Conservation (phyloP, 768 basidiomycete species). For the Collybia sordida region DNA sequence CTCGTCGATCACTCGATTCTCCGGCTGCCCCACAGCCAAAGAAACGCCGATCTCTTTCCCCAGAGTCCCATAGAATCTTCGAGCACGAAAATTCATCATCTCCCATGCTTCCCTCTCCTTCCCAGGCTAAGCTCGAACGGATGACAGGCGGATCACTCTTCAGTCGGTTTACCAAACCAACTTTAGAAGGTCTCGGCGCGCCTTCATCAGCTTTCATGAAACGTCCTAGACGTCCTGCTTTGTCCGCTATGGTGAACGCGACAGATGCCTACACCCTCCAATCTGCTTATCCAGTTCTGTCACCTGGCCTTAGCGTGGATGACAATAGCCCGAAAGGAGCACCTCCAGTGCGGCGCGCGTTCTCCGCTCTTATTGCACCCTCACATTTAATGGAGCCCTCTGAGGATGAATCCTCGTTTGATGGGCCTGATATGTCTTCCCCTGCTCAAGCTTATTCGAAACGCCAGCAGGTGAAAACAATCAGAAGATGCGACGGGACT, state of each 20-base stretch:
- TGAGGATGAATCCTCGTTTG: conserved; percentile 61
- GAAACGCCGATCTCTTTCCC: conserved; percentile 63
- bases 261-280: conserved; percentile 34
- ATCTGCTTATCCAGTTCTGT: conserved; percentile 43
- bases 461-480: conserved; percentile 74
- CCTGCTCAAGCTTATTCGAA: conserved; percentile 81
- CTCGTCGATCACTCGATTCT: conserved; percentile 45
- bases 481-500: conserved; percentile 78
- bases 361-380: conserved; percentile 71
- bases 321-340: conserved; percentile 33
- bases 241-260: conserved; percentile 62
- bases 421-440: conserved; percentile 70
- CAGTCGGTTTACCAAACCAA: conserved; percentile 49
- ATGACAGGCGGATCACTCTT: conserved; percentile 48
- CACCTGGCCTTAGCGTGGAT: conserved; percentile 22
- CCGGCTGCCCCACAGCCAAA: conserved; percentile 41
- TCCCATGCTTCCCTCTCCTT: conserved; percentile 50
- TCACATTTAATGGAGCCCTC: conserved; percentile 49
- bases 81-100: conserved; percentile 46
- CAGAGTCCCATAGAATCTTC: conserved; percentile 38
- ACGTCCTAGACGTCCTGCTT: conserved; percentile 62
- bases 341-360: conserved; percentile 65
- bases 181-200: conserved; percentile 51
- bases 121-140: conserved; percentile 46
- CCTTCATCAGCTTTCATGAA: conserved; percentile 54